Conservation (phyloP, 257 asterid genomes). For the Pogostemon cablin region DNA sequence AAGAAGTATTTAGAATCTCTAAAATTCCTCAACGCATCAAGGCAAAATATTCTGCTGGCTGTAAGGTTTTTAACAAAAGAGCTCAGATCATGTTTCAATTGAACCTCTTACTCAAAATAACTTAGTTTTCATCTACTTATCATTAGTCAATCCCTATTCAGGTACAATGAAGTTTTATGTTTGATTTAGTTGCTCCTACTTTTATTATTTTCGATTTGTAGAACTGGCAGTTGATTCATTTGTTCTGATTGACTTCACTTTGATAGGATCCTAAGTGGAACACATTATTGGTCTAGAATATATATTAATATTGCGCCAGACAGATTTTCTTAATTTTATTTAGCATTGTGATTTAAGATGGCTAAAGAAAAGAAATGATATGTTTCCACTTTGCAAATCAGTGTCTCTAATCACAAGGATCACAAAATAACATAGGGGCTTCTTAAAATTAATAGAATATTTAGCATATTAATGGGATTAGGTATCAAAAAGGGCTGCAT, state of each 20-base stretch:
- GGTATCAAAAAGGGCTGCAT: neutral
- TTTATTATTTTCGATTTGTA: neutral
- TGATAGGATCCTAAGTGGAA: neutral
- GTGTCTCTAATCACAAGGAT: slow-evolving; percentile 7
- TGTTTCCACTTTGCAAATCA: neutral
- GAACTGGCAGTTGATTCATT: neutral
- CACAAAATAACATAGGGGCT: neutral
- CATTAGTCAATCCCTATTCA: neutral
- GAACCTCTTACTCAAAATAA: slow-evolving; percentile 11
- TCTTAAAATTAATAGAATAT: neutral
- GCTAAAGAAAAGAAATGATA: neutral
- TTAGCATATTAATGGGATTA: slow-evolving; percentile 3
- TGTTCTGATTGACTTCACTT: neutral
- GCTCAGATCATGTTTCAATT: neutral
- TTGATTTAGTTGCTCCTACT: neutral
- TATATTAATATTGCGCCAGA: neutral
- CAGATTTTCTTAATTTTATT: neutral
- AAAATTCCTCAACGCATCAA: neutral
- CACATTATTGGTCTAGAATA: neutral
- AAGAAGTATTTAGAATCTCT: slow-evolving; percentile 17
- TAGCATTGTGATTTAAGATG: neutral
- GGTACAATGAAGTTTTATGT: neutral
- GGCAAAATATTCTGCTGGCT: slow-evolving; percentile 3
- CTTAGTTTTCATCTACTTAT: slow-evolving; percentile 7
- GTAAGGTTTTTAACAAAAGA: neutral